Conservation (phyloP, 805 yeast genomes). For the Zygosaccharomyces lentus region DNA sequence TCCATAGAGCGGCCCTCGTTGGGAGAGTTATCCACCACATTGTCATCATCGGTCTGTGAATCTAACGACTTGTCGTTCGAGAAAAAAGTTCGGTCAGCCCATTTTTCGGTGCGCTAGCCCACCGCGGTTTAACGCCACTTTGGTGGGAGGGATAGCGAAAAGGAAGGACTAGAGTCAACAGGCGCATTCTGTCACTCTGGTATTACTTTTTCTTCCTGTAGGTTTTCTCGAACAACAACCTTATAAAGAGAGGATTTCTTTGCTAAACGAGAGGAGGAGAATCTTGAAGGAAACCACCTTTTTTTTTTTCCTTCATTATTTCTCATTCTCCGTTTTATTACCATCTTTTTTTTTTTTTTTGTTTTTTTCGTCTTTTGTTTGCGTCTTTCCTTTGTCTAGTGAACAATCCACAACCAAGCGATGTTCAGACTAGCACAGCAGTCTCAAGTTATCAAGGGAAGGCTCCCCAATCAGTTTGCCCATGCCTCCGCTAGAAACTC, state of each 20-base stretch:
- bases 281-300: not conserved
- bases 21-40: not conserved
- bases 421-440: conserved; percentile 36
- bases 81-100: conserved; percentile 4
- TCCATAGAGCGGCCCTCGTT: no score
- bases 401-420: not conserved
- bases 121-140: not conserved
- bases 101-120: not conserved
- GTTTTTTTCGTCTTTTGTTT: no score
- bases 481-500: conserved; percentile 37
- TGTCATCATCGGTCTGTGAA: not conserved
- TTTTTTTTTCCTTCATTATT: not conserved
- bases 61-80: not conserved
- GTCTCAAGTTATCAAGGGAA: conserved; percentile 35
- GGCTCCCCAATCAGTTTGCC: conserved; percentile 40
- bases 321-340: not conserved
- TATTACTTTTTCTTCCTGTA: not conserved
- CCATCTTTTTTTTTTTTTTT: not conserved
- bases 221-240: not conserved
- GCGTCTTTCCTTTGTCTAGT: not conserved
- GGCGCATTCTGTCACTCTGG: not conserved
- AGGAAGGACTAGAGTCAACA: not conserved
- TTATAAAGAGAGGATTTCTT: not conserved
- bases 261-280: conserved; percentile 1
- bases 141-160: not conserved